Evolutionary conservation across 1,284 basidiomycete genomes (phyloP).

Genomic region (Ceratobasidium sp.): DNA sequence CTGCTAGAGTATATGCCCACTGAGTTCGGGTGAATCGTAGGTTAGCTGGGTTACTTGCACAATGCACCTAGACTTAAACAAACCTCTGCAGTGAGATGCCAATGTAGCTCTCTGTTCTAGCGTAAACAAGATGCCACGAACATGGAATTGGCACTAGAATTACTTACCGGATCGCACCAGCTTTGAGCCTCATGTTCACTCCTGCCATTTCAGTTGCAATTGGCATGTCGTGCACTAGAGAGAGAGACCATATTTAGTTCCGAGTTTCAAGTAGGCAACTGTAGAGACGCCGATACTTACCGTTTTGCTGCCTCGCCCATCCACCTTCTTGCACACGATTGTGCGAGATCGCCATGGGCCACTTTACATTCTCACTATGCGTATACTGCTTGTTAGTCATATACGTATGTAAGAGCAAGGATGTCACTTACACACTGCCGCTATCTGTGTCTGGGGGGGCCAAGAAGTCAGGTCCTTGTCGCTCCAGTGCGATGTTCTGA

Average conservation of each 20-base stretch:
- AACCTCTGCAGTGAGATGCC: slow-evolving; percentile 50
- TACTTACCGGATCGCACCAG: slow-evolving; percentile 66
- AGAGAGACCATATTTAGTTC: slow-evolving; percentile 1
- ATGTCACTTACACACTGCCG: slow-evolving; percentile 47
- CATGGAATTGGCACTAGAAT: not conserved
- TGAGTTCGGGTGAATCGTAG: slow-evolving; percentile 33
- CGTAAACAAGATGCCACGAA: not conserved
- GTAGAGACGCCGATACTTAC: slow-evolving; percentile 31
- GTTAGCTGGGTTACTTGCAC: slow-evolving; percentile 47
- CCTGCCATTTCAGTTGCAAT: slow-evolving; percentile 47
- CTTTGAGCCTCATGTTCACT: slow-evolving; percentile 48
- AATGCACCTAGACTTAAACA: too few species aligned
- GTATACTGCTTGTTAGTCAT: too few species aligned
- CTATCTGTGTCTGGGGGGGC: slow-evolving; percentile 50
- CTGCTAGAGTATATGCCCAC: slow-evolving; percentile 1
- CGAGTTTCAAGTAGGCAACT: too few species aligned
- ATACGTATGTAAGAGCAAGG: too few species aligned
- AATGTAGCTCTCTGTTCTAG: slow-evolving; percentile 51
- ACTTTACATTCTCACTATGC: slow-evolving; percentile 48
- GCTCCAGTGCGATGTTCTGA: slow-evolving; percentile 45
- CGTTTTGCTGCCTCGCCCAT: slow-evolving; percentile 51
- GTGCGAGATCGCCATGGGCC: slow-evolving; percentile 52
- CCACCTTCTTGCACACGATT: slow-evolving; percentile 52
- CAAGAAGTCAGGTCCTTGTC: slow-evolving; percentile 25
- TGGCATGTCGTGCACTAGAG: slow-evolving; percentile 49